Evolutionary conservation across 306 rosid genomes (phyloP), one percentile per base, ranked within the genome.

Genomic region (Acacia melanoxylon): DNA sequence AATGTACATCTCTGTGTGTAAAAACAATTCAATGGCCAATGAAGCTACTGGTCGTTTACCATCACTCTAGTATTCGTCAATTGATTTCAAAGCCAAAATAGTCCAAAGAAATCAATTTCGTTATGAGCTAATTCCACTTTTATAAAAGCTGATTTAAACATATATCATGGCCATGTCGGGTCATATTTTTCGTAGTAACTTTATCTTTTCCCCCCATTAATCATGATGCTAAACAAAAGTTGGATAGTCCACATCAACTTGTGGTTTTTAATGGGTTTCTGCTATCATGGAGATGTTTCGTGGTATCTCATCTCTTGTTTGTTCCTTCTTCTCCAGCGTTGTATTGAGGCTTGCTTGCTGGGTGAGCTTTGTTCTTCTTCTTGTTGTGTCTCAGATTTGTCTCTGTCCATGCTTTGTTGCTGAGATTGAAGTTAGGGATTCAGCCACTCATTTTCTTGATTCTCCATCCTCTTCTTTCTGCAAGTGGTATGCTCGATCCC

Each of bases 31-130:
- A 59, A 66, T 25, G 62, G 52, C 46, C 72, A 42, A 10, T 77
- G 56, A 19, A 19, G 76, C 62, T 77, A 52, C 67, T 27, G 33
- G 78, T 78, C 82, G 69, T 17, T 22, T 16, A 6, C 37, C 4
- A 65, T 31, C 11, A 65, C 6, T 65, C 37, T 65, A 73, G 81
- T 59, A 74, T 59, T 68, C 76, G 76, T 62, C 70, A 69, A 61
- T 78, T 75, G 74, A 31, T 62, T 79, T 86, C 74, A 80, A 80
- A 81, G 87, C 81, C 85, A 83, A 86, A 83, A 77, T 10, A 81
- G 87, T 86, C 83, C 83, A 86, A 83, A 77, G 87, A 58, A 37
- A 74, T 81, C 13, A 27, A 52, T 81, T 44, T 37, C 68, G 80
- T 74, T 59, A 80, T 83, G 74, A 24, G 35, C 41, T 37, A 37